Conservation (phyloP, 345 rosid species). For the Microcos paniculata region DNA sequence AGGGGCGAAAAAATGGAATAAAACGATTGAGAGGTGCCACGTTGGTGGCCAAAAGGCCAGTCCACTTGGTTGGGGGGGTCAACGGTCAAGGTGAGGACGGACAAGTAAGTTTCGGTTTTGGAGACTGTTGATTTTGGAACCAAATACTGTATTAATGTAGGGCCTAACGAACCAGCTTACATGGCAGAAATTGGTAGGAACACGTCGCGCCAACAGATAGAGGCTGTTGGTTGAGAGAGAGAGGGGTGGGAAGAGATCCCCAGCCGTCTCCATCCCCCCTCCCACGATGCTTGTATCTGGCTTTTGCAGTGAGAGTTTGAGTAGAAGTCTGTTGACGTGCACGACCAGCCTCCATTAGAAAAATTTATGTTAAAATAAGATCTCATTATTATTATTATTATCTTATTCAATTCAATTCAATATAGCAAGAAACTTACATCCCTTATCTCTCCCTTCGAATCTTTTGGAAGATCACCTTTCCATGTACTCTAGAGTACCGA, state of each 20-base stretch:
- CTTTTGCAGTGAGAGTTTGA: slow-evolving; percentile 20
- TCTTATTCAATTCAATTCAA: too few species aligned
- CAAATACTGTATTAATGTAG: background rate
- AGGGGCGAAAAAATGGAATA: background rate
- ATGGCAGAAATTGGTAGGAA: slow-evolving; percentile 30
- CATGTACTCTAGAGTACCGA: background rate
- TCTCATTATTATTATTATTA: too few species aligned
- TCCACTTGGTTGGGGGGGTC: slow-evolving; percentile 11
- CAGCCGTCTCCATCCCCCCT: background rate
- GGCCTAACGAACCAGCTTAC: slow-evolving; percentile 14
- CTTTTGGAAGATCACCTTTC: slow-evolving; percentile 9
- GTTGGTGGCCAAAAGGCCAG: slow-evolving; percentile 21
- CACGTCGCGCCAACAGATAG: slow-evolving; percentile 32
- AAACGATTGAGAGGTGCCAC: slow-evolving; percentile 5
- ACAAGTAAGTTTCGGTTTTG: slow-evolving; percentile 13
- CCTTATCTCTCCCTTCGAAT: slow-evolving; percentile 11
- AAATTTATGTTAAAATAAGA: background rate
- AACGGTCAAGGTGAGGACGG: slow-evolving; percentile 19
- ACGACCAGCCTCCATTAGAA: slow-evolving; percentile 35
- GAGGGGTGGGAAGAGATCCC: background rate
- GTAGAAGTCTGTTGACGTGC: slow-evolving; percentile 51
- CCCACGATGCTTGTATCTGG: slow-evolving; percentile 25
- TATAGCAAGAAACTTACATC: background rate
- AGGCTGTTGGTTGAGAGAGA: slow-evolving; percentile 14
- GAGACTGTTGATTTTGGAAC: slow-evolving; percentile 7